Evolutionary conservation across 768 basidiomycete species (phyloP), one percentile per base, ranked within the genome.

Genomic region (Auricularia heimuer): DNA sequence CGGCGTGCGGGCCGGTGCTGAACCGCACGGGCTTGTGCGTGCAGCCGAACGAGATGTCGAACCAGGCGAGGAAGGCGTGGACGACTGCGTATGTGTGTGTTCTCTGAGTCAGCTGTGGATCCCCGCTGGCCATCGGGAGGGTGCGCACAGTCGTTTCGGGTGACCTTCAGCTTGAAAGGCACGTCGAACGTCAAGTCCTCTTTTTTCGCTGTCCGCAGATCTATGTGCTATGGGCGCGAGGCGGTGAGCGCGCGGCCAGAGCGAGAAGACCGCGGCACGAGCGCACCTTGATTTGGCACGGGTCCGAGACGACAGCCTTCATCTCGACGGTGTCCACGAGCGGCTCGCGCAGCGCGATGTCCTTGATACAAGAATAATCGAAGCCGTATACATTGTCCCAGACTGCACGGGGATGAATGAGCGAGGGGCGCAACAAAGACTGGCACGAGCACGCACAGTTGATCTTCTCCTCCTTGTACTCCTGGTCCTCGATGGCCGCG

Each of bases 361-460:
- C 94, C 78, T 98, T 98, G 82, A 99, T 98, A 75, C 97, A 98
- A 47, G 94, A 97, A 77, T 92, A 99, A 77, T 99, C 95, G 77
- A 99, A 98, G 33, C 97, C 97, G 76, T 99, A 99, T 24, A 99
- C 97, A 71, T 98, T 94, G 72, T 98, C 94, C 97, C 97, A 99
- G 81, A 96, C 96, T 98, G 70, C 16, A 63, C 37, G 24, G 29
- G 63, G 71, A n/a, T 66, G 35, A 60, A 16, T 21, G 35, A 29
- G 37, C 54, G 0, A n/a, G 4, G 61, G 1, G 1, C 18, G 16
- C 8, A 62, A 47, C 37, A 21, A 67, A 1, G 44, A 18, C 10
- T 0, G 44, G 64, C 11, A 33, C 63, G 33, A 34, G 44, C 3
- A 83, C 91, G 74, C 73, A 98, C 96, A 99, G 77, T 95, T 95